Percentiles rank a stretch among this genome's conserved stretches.
These are phyloP conservation scores for Aaosphaeria arxii DNA, from an alignment of 2,329 filamentous ascomycete species.

Conservation along the genomic window DNA sequence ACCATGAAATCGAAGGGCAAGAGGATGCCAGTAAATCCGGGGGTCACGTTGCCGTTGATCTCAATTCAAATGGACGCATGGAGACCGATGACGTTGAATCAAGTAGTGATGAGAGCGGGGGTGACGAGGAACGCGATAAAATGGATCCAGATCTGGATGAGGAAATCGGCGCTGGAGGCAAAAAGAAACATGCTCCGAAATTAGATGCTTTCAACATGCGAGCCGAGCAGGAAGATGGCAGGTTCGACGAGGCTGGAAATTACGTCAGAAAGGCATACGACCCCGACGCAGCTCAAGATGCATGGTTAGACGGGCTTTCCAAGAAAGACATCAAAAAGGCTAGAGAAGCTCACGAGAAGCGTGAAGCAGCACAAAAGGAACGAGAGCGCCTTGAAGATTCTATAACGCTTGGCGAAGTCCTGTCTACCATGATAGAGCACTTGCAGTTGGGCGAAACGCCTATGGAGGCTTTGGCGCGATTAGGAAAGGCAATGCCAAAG, in stretches of 20 bases:
- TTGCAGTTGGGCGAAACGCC: constrained; percentile 81
- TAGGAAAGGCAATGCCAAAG: constrained; percentile 62
- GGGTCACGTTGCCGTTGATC: constrained; percentile 60
- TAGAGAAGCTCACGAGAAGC: constrained; percentile 79
- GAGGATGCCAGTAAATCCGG: constrained; percentile 71
- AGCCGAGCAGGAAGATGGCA: constrained; percentile 84
- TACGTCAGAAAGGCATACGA: constrained; percentile 86
- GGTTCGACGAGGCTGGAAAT: constrained; percentile 88
- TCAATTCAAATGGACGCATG: constrained; percentile 43
- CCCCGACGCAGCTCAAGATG: constrained; percentile 85
- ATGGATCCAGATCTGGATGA: constrained; percentile 71
- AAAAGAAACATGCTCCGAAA: constrained; percentile 90
- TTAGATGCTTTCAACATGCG: constrained; percentile 96
- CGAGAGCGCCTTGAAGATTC: constrained; percentile 73
- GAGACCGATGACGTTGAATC: constrained; percentile 62
- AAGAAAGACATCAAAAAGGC: constrained; percentile 92
- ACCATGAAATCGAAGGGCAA: constrained; percentile 74
- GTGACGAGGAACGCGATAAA: constrained; percentile 65
- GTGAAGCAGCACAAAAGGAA: constrained; percentile 72
- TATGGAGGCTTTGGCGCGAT: constrained; percentile 78
- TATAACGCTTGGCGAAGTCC: constrained; percentile 68
- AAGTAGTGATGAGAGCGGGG: constrained; percentile 52
- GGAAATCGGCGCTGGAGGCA: constrained; percentile 83
- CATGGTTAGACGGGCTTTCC: constrained; percentile 86
- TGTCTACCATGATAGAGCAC: constrained; percentile 68